Evolutionary conservation across 176 grass and related monocot genomes (phyloP).

Genomic region (Sorghum bicolor): Sorghum_bicolor_NCBIv3 NC_012873.2:53232001-53232500

Average conservation of each 20-base stretch:
- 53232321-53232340: conserved; percentile 89
- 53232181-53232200: background rate
- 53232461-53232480: background rate
- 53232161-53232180: background rate
- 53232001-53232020: background rate
- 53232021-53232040: background rate
- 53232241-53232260: conserved; percentile 97
- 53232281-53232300: conserved; percentile 92
- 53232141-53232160: background rate
- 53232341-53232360: conserved; percentile 88
- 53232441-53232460: conserved; percentile 22
- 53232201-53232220: conserved; percentile 12
- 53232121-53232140: conserved; percentile 1
- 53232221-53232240: conserved; percentile 80
- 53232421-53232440: conserved; percentile 97
- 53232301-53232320: conserved; percentile 84
- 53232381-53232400: conserved; percentile 98
- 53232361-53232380: conserved; percentile 90
- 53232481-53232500: background rate
- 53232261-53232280: conserved; percentile 97
- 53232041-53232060: background rate
- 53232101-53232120: conserved; percentile 5
- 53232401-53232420: conserved; percentile 99
- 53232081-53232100: background rate
- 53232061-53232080: background rate